Conservation (phyloP, 1,284 basidiomycete genomes). For the Trametes versicolor region DNA sequence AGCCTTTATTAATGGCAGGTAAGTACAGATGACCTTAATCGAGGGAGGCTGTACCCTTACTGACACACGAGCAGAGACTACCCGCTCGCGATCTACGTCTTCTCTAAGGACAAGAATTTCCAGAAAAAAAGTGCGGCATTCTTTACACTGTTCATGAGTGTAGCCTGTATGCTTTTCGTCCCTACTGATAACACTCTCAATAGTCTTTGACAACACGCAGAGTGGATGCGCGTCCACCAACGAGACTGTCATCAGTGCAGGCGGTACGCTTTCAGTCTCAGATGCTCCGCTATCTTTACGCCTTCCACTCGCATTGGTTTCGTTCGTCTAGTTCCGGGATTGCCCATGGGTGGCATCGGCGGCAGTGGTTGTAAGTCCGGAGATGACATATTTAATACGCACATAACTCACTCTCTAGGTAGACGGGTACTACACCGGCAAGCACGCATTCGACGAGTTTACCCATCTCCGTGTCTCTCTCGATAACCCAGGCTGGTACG, state of each 20-base stretch:
- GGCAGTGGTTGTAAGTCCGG: conserved; percentile 73
- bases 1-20: conserved; percentile 71
- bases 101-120: conserved; percentile 66
- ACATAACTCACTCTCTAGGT: not conserved
- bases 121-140: conserved; percentile 64
- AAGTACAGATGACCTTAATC: conserved; percentile 30
- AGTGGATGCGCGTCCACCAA: conserved; percentile 78
- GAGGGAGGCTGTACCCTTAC: not conserved
- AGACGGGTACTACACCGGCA: conserved; percentile 74
- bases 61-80: conserved; percentile 61
- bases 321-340: conserved; percentile 57
- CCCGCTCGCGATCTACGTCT: conserved; percentile 83
- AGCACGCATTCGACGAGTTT: conserved; percentile 74
- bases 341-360: conserved; percentile 81
- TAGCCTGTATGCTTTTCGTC: too few relatives aligned
- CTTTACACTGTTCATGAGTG: not conserved
- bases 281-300: not conserved
- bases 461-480: conserved; percentile 71
- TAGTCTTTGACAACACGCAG: conserved; percentile 73
- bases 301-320: not conserved
- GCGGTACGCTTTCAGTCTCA: conserved; percentile 48
- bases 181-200: not conserved
- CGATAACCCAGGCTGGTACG: conserved; percentile 72
- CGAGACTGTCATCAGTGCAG: conserved; percentile 66
- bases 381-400: too few relatives aligned